Evolutionary conservation across 768 basidiomycete species (phyloP).

Genomic region (Amylocystis lapponica): DNA sequence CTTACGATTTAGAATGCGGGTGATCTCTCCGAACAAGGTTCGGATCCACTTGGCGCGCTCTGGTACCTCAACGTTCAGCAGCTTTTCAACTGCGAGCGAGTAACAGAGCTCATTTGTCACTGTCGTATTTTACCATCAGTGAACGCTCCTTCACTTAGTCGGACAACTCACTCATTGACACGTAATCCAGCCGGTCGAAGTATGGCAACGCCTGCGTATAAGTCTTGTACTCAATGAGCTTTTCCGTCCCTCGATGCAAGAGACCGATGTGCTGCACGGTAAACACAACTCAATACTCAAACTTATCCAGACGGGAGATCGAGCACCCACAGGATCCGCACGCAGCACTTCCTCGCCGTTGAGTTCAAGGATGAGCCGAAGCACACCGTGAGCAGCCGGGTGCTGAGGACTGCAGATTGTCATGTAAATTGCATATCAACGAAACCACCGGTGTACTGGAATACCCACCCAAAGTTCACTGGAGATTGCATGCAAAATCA

Average conservation of each 20-base stretch:
- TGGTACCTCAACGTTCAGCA: conserved; percentile 94
- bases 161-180: conserved; percentile 87
- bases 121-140: conserved; percentile 29
- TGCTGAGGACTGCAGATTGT: conserved; percentile 75
- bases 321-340: conserved; percentile 64
- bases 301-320: conserved; percentile 3
- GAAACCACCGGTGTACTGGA: too few relatives aligned
- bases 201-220: conserved; percentile 97
- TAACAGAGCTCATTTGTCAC: conserved; percentile 99
- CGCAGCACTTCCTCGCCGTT: conserved; percentile 95
- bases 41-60: conserved; percentile 98
- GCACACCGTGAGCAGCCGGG: conserved; percentile 97
- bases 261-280: conserved; percentile 81
- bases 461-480: conserved; percentile 88
- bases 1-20: conserved; percentile 89
- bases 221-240: conserved; percentile 98
- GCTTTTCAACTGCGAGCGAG: conserved; percentile 95
- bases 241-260: conserved; percentile 96
- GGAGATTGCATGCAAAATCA: conserved; percentile 3
- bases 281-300: background rate
- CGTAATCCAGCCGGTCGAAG: conserved; percentile 98
- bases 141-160: background rate
- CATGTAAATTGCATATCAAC: background rate
- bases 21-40: conserved; percentile 95
- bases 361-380: conserved; percentile 94